These are phyloP conservation scores for Phytophthora colocasiae DNA, from an alignment of 352 stramenopile species.

Conservation along the genomic window DNA sequence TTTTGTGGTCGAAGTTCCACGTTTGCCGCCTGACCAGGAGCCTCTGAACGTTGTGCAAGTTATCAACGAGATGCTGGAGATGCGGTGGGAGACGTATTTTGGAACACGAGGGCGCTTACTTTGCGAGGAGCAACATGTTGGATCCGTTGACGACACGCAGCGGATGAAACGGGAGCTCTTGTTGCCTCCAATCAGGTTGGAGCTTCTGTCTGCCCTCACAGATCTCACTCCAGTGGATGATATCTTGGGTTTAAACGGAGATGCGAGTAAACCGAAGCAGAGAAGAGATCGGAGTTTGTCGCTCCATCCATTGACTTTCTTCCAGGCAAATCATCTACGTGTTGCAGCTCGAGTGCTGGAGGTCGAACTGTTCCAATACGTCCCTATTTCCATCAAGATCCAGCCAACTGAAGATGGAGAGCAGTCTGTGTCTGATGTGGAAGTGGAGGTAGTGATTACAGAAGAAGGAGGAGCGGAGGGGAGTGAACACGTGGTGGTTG, in stretches of 20 bases:
- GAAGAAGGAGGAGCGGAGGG: slow-evolving; percentile 37
- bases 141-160: slow-evolving; percentile 9
- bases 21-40: slow-evolving; percentile 15
- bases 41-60: slow-evolving; percentile 24
- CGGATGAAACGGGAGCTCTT: slow-evolving; percentile 38
- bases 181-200: slow-evolving; percentile 41
- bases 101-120: slow-evolving; percentile 44
- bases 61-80: slow-evolving; percentile 51
- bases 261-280: slow-evolving; percentile 2
- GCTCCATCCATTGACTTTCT: slow-evolving; percentile 28
- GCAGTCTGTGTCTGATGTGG: slow-evolving; percentile 15
- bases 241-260: slow-evolving; percentile 13
- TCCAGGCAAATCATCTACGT: slow-evolving; percentile 26
- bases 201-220: slow-evolving; percentile 26
- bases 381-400: slow-evolving; percentile 33
- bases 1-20: slow-evolving; percentile 53
- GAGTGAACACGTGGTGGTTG: slow-evolving; percentile 45
- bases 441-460: slow-evolving; percentile 45
- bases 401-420: slow-evolving; percentile 3
- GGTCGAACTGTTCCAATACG: slow-evolving; percentile 32
- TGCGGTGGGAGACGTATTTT: slow-evolving; percentile 68
- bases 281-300: slow-evolving; percentile 14
- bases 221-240: background rate
- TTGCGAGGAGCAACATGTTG: slow-evolving; percentile 30
- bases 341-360: slow-evolving; percentile 16